Evolutionary conservation across 352 stramenopile genomes (phyloP).

Genomic region (Phytophthora constricta): DNA sequence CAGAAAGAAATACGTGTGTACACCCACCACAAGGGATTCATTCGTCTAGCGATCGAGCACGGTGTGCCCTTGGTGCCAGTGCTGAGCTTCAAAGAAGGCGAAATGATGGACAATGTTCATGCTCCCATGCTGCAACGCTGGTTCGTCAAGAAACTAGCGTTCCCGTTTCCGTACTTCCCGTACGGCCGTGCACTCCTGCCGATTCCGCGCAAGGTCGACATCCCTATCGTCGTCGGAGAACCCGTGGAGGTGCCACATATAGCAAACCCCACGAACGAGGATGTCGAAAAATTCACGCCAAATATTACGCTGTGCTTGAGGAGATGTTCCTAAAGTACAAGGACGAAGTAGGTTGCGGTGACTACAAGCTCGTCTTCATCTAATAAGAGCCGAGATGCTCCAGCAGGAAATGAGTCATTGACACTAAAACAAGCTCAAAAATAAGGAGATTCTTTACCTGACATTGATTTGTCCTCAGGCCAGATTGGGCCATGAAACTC

Average conservation of each 20-base stretch:
- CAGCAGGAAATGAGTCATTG: too few relatives aligned
- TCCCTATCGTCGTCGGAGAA: slow-evolving; percentile 70
- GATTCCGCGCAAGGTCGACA: slow-evolving; percentile 69
- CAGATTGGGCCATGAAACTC: background rate
- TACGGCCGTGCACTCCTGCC: slow-evolving; percentile 73
- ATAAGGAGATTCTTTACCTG: background rate
- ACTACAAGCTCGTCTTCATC: slow-evolving; percentile 64
- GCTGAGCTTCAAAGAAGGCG: slow-evolving; percentile 83
- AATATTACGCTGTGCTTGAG: slow-evolving; percentile 65
- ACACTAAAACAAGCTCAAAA: background rate
- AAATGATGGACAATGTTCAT: slow-evolving; percentile 86
- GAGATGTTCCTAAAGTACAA: slow-evolving; percentile 80
- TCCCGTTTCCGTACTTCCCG: slow-evolving; percentile 83
- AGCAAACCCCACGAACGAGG: slow-evolving; percentile 47
- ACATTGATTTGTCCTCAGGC: background rate
- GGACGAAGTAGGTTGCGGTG: slow-evolving; percentile 68
- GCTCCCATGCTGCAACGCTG: slow-evolving; percentile 75
- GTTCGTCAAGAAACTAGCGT: slow-evolving; percentile 80
- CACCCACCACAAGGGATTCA: slow-evolving; percentile 82
- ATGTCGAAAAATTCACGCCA: slow-evolving; percentile 70
- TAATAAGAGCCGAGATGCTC: too few relatives aligned
- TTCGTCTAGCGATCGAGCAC: slow-evolving; percentile 81
- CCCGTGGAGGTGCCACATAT: slow-evolving; percentile 62
- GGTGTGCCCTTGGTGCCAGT: slow-evolving; percentile 76
- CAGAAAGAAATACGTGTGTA: slow-evolving; percentile 74